A percentile compares a stretch with the other conserved stretches of the same genome.
Conservation (phyloP, 2,329 filamentous ascomycete species). For the Cytospora piceicola region DNA sequence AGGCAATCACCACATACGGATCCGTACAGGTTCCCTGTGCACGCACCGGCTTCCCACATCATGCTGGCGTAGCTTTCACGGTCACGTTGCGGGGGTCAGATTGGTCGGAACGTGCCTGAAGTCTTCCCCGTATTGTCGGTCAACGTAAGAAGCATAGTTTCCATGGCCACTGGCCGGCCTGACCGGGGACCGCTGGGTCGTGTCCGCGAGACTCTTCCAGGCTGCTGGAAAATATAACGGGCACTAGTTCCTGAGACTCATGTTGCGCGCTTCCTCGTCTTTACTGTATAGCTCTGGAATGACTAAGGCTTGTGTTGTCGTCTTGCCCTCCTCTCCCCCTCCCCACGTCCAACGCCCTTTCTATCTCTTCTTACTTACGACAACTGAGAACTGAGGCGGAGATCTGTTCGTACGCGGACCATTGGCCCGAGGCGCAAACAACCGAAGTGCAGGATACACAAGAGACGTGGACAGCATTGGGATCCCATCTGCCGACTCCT, state of each 20-base stretch:
- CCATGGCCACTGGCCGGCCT: background rate
- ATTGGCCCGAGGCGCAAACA: conserved; percentile 6
- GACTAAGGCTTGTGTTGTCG: background rate
- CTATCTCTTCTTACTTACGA: background rate
- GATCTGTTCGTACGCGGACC: background rate
- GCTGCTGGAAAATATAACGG: conserved; percentile 23
- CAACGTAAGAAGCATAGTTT: conserved; percentile 25
- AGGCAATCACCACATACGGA: background rate
- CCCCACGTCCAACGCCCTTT: background rate
- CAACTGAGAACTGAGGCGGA: background rate
- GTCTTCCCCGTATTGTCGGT: conserved; percentile 22
- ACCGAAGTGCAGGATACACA: conserved; percentile 28
- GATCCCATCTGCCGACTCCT: conserved; percentile 22
- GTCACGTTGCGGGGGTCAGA: conserved; percentile 22
- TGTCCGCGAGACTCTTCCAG: conserved; percentile 22
- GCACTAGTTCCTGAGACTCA: background rate
- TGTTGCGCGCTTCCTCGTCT: background rate
- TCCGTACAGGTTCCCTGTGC: background rate
- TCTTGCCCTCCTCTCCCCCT: background rate
- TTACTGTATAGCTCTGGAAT: background rate
- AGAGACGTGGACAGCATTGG: conserved; percentile 22
- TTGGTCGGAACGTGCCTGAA: conserved; percentile 18
- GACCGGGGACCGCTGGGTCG: conserved; percentile 6
- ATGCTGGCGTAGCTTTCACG: conserved; percentile 12
- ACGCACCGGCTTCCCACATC: conserved; percentile 13